These are phyloP conservation scores for Fonsecaea nubica DNA, from an alignment of 2,329 filamentous ascomycete species.

Conservation along the genomic window DNA sequence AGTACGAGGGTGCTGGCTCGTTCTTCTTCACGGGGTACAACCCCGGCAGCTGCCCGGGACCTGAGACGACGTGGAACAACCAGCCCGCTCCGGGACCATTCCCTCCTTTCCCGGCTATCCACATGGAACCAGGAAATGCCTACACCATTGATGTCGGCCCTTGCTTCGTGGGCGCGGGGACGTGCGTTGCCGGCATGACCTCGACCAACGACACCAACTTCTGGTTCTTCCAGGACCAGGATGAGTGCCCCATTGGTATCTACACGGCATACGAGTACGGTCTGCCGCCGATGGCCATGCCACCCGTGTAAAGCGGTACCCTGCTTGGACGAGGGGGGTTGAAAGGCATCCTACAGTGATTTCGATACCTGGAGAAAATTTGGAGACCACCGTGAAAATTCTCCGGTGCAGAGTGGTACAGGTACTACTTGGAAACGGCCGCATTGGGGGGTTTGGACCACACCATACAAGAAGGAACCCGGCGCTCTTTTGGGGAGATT, in stretches of 20 bases:
- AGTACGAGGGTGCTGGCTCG: conserved; percentile 60
- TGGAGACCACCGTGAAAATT: background rate
- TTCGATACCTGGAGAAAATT: background rate
- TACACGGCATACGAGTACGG: conserved; percentile 40
- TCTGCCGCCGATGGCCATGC: conserved; percentile 26
- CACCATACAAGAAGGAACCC: background rate
- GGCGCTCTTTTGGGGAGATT: background rate
- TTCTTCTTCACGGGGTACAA: conserved; percentile 59
- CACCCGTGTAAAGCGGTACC: conserved; percentile 2
- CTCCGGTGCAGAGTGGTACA: conserved; percentile 1
- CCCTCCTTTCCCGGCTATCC: conserved; percentile 48
- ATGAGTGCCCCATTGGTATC: conserved; percentile 46
- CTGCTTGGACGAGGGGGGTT: background rate
- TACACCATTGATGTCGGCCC: conserved; percentile 54
- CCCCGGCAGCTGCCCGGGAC: conserved; percentile 55
- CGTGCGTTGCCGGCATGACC: conserved; percentile 45
- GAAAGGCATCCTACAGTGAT: background rate
- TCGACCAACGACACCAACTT: conserved; percentile 59
- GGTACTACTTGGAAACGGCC: background rate
- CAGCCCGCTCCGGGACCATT: conserved; percentile 55
- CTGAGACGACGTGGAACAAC: conserved; percentile 61
- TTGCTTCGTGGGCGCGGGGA: conserved; percentile 40
- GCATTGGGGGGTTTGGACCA: background rate
- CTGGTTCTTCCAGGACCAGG: conserved; percentile 70
- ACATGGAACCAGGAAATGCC: conserved; percentile 61